Base-by-base conservation (phyloP, 306 rosid species). In the Castanea crenata region DNA sequence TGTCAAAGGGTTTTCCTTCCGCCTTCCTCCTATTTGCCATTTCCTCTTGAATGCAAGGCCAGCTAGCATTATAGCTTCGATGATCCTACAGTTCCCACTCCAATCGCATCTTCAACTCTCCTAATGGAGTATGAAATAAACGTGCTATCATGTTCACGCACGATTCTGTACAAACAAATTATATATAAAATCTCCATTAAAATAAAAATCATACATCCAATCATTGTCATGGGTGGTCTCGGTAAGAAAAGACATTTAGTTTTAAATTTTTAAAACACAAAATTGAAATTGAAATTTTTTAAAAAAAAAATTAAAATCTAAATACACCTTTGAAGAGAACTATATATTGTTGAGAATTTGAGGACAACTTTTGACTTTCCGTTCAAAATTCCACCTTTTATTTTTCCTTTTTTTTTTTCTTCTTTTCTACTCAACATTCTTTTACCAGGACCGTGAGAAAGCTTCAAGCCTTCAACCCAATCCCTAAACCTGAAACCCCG, bases 51-150 rank as follows among this genome's bases (percentile, higher is more conserved):
- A 91, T 13, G 98, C 98, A 49, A 93, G 89, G 3, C 97, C 98
- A 0, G 97, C 94, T 13, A 93, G 76, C 98, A 93, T 93, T 76
- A 89, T 91, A 16, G 96, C 97, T 89, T 93, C 98, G 98, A 91
- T 2, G 98, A 93, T 8, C 98, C 98, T 16, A 93, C 92, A 0
- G 97, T 93, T 41, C 90, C 94, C 0, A 84, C 88, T 69, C 97
- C 98, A 2, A 81, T 67, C 1, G 91, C 94, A 1, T 13, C 31
- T 79, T 90, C 98, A 2, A 62, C 31, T 90, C 98, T 75, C 83
- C 88, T 1, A 87, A 71, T 10, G 91, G 93, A 25, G 94, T 94
- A 13, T 89, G 74, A 77, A 89, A 93, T 14, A 91, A 68, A 23
- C 87, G 84, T 8, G 94, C 94, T 63, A 93, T 84, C 91, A 93